A percentile compares a stretch with the other conserved stretches of the same genome.
Conservation (phyloP, 225 moss, liverwort and hornwort species). For the Marchantia paleacea region DNA sequence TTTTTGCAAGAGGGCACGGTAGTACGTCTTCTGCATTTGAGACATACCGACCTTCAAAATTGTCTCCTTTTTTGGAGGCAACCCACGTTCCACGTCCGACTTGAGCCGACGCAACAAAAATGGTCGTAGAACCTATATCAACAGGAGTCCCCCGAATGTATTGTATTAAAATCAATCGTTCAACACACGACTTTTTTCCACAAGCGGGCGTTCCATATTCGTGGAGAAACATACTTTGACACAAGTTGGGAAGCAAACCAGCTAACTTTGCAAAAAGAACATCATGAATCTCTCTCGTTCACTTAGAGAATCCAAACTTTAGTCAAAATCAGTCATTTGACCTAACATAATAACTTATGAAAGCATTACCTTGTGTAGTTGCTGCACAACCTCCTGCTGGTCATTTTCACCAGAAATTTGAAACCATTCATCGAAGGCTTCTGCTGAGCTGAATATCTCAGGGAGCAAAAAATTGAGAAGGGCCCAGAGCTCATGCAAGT, state of each 20-base stretch:
- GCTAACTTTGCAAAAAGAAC: neutral
- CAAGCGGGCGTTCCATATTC: no score
- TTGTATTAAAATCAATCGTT: no score
- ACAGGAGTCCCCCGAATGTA: neutral
- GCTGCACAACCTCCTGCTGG: slow-evolving; percentile 98
- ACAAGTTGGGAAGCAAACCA: neutral
- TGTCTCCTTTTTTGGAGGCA: slow-evolving; percentile 96
- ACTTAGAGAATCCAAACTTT: no score
- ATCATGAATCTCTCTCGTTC: neutral
- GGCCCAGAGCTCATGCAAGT: slow-evolving; percentile 97
- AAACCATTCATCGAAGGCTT: slow-evolving; percentile 99
- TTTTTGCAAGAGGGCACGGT: slow-evolving; percentile 92
- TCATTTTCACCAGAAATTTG: slow-evolving; percentile 98
- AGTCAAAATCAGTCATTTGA: no score
- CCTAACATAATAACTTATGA: no score
- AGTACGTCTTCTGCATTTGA: slow-evolving; percentile 91
- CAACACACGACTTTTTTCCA: no score
- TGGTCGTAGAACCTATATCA: slow-evolving; percentile 60
- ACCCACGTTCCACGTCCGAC: slow-evolving; percentile 94
- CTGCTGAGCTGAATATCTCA: slow-evolving; percentile 93
- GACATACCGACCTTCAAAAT: slow-evolving; percentile 99
- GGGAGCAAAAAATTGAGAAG: slow-evolving; percentile 90
- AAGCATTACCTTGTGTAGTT: slow-evolving; percentile 75
- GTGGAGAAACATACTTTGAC: neutral
- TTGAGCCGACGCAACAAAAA: slow-evolving; percentile 93